These are phyloP conservation scores for Scleromitrula shiraiana DNA, from an alignment of 2,329 filamentous ascomycete genomes.

Conservation along the genomic window DNA sequence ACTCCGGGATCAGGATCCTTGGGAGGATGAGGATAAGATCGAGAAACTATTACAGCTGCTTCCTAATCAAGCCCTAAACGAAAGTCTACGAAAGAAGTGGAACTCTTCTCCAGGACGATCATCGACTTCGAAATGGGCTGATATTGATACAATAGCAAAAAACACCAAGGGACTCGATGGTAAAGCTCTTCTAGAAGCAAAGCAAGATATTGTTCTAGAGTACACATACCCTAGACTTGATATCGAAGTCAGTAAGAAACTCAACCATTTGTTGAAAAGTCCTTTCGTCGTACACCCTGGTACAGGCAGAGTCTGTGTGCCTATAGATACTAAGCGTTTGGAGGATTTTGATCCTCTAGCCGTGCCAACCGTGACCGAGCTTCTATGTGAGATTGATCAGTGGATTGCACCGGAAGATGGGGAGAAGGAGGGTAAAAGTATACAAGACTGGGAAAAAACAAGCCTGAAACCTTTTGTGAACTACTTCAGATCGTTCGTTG, in stretches of 20 bases:
- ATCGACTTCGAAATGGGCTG: conserved; percentile 81
- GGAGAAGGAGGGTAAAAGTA: conserved; percentile 38
- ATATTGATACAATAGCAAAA: conserved; percentile 82
- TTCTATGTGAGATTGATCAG: conserved; percentile 78
- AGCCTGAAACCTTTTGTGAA: conserved; percentile 89
- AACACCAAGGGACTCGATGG: conserved; percentile 65
- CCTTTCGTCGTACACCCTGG: conserved; percentile 95
- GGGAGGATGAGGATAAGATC: conserved; percentile 60
- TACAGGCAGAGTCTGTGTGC: conserved; percentile 90
- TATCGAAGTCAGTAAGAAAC: conserved; percentile 93
- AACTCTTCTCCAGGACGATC: conserved; percentile 69
- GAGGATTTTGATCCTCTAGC: conserved; percentile 79
- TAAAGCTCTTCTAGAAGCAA: conserved; percentile 71
- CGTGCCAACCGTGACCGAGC: conserved; percentile 81
- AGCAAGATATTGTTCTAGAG: conserved; percentile 92
- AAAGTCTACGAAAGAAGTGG: conserved; percentile 85
- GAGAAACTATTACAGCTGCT: conserved; percentile 77
- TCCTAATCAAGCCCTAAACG: conserved; percentile 69
- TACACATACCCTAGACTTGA: conserved; percentile 97
- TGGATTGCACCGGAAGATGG: conserved; percentile 51
- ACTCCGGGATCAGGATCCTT: conserved; percentile 79
- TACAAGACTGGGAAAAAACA: conserved; percentile 95
- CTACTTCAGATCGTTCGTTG: conserved; percentile 76
- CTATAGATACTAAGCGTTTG: conserved; percentile 68
- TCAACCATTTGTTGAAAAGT: conserved; percentile 95